Conservation (phyloP, 2,329 filamentous ascomycete genomes). For the Thelonectria discophora region DNA sequence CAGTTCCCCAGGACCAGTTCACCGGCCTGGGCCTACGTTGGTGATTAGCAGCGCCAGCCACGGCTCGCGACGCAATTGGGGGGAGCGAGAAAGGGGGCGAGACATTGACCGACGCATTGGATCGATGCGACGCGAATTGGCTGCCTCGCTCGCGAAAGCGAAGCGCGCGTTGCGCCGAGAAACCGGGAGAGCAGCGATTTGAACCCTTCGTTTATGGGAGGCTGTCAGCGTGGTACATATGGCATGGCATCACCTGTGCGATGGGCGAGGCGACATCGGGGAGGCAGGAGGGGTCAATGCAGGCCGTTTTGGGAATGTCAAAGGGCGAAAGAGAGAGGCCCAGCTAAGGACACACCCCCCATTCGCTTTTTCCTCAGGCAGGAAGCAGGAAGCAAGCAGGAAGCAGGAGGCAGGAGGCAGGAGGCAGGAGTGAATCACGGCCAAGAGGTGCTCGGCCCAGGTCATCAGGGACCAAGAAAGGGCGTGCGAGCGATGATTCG, state of each 20-base stretch:
- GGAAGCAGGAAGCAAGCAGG: no score
- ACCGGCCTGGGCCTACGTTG: constrained; percentile 2
- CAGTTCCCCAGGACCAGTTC: constrained; percentile 21
- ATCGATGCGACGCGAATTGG: constrained; percentile 5
- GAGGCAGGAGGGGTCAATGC: background rate
- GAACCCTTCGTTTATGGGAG: constrained; percentile 1
- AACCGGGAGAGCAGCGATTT: constrained; percentile 1
- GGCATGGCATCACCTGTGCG: constrained; percentile 20
- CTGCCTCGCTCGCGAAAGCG: background rate
- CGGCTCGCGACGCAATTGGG: constrained; percentile 9
- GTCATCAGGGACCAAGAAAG: constrained; percentile 23
- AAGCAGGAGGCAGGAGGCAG: no score
- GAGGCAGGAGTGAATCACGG: no score
- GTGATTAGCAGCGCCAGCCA: constrained; percentile 17
- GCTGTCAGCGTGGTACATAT: constrained; percentile 10
- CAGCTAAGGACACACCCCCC: constrained; percentile 13
- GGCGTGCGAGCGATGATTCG: constrained; percentile 16
- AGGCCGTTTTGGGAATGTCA: constrained; percentile 12
- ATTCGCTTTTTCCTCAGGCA: background rate
- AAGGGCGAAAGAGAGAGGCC: background rate
- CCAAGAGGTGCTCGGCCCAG: background rate
- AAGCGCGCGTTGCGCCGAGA: constrained; percentile 19
- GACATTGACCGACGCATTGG: constrained; percentile 12
- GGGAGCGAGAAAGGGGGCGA: background rate
- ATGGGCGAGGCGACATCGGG: constrained; percentile 20